Evolutionary conservation across 306 rosid species (phyloP), one percentile per base, ranked within the genome.

Genomic region (Ormosia emarginata): DNA sequence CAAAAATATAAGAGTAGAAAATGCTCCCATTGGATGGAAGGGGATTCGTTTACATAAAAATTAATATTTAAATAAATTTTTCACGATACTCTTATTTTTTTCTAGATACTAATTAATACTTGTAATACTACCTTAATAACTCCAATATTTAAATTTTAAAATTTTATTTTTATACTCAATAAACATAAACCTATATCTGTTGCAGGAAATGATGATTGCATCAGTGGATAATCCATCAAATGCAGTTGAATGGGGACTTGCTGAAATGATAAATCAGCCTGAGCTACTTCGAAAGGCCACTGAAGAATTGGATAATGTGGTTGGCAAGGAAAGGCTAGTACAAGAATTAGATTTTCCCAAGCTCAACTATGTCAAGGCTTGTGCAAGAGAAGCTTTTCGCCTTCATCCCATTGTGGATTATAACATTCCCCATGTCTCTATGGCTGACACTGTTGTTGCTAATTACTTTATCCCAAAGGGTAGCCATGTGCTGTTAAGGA

Each of bases 391-490:
- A 65, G 79, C 80, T 0, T 43, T 52, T 37, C 55, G 90, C 12
- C 76, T 83, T 13, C 93, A 87, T 18, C 93, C 88, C 13, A 39
- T 87, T 13, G 74, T 39, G 0, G 55, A 78, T 0, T 81, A 83
- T n/a, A 85, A 36, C 13, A 7, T 71, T 41, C 88, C 89, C 32
- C 89, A 85, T 53, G 71, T 78, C n/a, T 39, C 85, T 0, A 64
- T 32, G 17, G 13, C 11, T 5, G 78, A 89, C 14, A 50, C 71
- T 0, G 3, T 62, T 2, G 88, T 87, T 46, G 43, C 86, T 0
- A 75, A 79, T 34, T 83, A 87, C 79, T 80, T 83, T 49, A 83
- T 89, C 58, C 86, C 89, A 3, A 85, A 89, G 24, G 88, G 88
- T 0, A 87, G 92, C 9, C 76, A 67, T 14, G 72, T 87, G 1